Evolutionary conservation across 257 asterid genomes (phyloP).

Genomic region (Solanum chilense): DNA sequence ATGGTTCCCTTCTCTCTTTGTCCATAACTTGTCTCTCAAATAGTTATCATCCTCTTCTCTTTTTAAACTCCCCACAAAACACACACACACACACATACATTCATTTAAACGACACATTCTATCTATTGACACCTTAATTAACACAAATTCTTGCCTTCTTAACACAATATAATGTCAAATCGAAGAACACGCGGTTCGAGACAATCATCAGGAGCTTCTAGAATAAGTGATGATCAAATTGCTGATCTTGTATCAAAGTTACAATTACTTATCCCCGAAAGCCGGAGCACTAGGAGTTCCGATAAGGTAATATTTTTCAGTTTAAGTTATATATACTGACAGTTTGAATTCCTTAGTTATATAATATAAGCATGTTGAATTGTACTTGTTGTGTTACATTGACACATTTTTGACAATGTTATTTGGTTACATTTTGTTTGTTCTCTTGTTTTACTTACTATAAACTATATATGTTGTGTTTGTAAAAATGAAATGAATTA

Average conservation of each 20-base stretch:
- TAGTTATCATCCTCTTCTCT: not conserved
- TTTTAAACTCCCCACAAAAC: constrained; percentile 9
- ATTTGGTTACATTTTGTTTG: not conserved
- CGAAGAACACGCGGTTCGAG: constrained; percentile 67
- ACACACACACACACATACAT: not conserved
- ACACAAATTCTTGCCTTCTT: not conserved
- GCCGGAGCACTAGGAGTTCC: constrained; percentile 43
- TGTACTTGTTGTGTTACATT: not conserved
- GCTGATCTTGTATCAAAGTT: constrained; percentile 69
- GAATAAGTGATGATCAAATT: constrained; percentile 79
- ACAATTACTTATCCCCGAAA: constrained; percentile 81
- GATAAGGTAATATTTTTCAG: constrained; percentile 41
- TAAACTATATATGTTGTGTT: not conserved
- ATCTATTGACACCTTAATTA: not conserved
- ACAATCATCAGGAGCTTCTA: constrained; percentile 52
- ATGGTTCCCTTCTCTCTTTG: constrained; percentile 17
- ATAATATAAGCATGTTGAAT: not conserved
- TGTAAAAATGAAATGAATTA: not conserved
- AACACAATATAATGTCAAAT: constrained; percentile 49
- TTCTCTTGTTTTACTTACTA: not conserved
- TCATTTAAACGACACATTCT: not conserved
- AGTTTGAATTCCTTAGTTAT: not conserved
- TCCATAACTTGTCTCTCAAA: constrained; percentile 26
- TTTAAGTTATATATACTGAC: not conserved
- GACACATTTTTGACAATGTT: not conserved